Evolutionary conservation across 129 eudicot genomes (phyloP), one percentile per base, ranked within the genome.

Genomic region (Daucus carota): DNA sequence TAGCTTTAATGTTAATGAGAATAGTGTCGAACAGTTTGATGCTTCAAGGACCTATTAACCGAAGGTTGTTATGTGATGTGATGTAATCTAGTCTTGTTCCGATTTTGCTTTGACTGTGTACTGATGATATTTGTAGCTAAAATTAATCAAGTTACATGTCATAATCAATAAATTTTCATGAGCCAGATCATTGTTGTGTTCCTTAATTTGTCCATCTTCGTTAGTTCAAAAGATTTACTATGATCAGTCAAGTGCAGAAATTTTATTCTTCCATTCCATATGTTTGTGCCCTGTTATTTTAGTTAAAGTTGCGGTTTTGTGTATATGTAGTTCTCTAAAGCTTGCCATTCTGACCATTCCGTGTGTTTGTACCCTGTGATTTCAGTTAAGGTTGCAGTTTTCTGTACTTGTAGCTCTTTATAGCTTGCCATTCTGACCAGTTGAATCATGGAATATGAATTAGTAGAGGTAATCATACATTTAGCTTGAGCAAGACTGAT

Each of bases 1-100:
- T 5, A 87, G 90, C n/a, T 31, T 86, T 67, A 88, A 87, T 84
- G 77, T 92, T 60, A 75, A 20, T 67, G 88, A 82, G 67, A 66
- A 73, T 44, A 50, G 83, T 78, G 81, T 86, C 32, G 83, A 85
- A 47, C 75, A 50, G 42, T 70, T 77, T 79, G 83, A 73, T 29
- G 41, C 75, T 70, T 81, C 69, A 46, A 75, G 75, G 28, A 36
- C 71, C 59, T 85, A 76, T 48, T 80, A 72, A 82, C 46, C 40
- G 66, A 36, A 28, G 70, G 3, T 34, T 60, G 9, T 18, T 4
- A 5, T 50, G 59, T 50, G n/a, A n/a, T n/a, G n/a, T n/a, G 10
- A 18, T 50, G 59, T 50, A 54, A 20, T 22, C 11, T 10, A 36
- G 52, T 69, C 20, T 11, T 72, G 71, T 44, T 8, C 41, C 33